phyloP scores from a whole-genome alignment of 106 monocot species.

The Phalaenopsis equestris region DNA sequence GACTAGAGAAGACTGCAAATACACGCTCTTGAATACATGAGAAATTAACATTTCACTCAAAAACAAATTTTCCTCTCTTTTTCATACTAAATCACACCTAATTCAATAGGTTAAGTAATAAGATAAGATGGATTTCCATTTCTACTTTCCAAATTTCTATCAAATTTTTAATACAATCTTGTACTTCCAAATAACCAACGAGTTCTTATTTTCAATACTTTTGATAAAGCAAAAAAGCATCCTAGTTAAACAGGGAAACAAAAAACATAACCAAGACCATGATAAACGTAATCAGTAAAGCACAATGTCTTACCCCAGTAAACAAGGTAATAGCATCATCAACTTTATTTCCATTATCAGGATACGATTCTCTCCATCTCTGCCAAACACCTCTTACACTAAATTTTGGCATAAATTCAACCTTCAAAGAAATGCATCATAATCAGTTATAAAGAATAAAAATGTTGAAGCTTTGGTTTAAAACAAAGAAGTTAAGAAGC shows the following conservation, averaged over 20 bases:
- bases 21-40: background rate
- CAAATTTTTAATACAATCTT: background rate
- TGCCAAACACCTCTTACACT: conserved; percentile 97
- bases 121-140: background rate
- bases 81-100: background rate
- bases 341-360: conserved; percentile 52
- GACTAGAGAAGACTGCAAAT: background rate
- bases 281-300: background rate
- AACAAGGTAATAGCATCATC: conserved; percentile 84
- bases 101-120: background rate
- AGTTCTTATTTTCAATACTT: background rate
- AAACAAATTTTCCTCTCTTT: background rate
- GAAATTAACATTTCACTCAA: background rate
- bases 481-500: background rate
- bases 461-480: background rate
- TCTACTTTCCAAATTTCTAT: background rate
- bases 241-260: background rate
- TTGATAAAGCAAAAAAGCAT: background rate
- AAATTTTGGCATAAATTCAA: conserved; percentile 98
- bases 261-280: background rate
- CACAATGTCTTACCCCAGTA: conserved; percentile 61
- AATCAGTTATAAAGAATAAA: background rate
- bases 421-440: conserved; percentile 30
- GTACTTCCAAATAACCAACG: too few species aligned
- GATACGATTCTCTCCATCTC: conserved; percentile 90